Conservation (phyloP, 345 rosid species). For the Viola odorata region DNA sequence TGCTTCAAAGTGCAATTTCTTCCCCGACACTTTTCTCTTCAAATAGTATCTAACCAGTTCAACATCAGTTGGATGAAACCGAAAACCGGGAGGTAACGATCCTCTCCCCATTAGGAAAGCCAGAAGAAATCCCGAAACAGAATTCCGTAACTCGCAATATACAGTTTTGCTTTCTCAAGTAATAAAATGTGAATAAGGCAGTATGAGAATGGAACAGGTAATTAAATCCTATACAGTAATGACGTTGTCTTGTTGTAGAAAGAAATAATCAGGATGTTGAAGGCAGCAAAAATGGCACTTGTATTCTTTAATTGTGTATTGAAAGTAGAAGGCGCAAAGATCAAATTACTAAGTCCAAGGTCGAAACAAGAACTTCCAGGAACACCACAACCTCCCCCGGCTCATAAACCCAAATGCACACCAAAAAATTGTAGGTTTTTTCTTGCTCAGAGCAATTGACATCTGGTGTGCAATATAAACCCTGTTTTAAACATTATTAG, state of each 20-base stretch:
- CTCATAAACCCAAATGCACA: constrained; percentile 60
- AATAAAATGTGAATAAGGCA: not conserved
- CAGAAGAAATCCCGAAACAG: not conserved
- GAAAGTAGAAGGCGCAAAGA: not conserved
- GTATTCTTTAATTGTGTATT: no score
- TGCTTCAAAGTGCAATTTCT: constrained; percentile 27
- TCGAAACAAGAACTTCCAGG: constrained; percentile 44
- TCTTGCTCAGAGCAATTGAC: constrained; percentile 37
- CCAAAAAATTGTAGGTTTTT: constrained; percentile 33
- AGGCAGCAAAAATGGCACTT: constrained; percentile 1
- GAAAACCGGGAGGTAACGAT: constrained; percentile 55
- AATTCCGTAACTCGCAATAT: not conserved
- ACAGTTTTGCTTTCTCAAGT: not conserved
- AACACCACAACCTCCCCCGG: constrained; percentile 64
- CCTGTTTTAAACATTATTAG: constrained; percentile 32
- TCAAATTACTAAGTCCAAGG: constrained; percentile 60
- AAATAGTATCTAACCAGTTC: constrained; percentile 65
- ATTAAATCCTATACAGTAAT: not conserved
- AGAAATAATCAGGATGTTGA: not conserved
- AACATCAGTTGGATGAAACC: constrained; percentile 77
- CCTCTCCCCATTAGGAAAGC: constrained; percentile 34
- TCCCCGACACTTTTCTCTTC: constrained; percentile 59
- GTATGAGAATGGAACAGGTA: not conserved
- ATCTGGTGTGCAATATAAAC: constrained; percentile 32
- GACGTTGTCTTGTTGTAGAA: not conserved